phyloP scores from a whole-genome alignment of 208 protist genomes.

The Crithidia acanthocephali region DNA sequence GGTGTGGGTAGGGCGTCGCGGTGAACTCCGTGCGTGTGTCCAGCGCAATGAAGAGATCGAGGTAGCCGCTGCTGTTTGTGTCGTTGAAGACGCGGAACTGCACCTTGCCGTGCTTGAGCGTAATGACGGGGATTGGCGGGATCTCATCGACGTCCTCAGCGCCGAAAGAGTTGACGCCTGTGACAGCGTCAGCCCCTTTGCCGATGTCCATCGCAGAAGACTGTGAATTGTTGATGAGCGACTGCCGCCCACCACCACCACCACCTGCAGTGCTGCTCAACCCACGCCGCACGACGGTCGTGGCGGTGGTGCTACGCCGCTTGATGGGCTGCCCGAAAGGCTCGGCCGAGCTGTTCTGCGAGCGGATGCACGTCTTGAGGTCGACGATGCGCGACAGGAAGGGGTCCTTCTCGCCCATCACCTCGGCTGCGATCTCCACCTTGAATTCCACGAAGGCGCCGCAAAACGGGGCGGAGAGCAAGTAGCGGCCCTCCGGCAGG shows the following conservation, averaged over 20 bases:
- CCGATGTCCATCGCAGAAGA: background rate
- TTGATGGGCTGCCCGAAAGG: conserved; percentile 33
- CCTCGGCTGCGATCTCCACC: conserved; percentile 57
- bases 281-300: conserved; percentile 11
- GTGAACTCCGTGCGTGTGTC: conserved; percentile 78
- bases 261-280: background rate
- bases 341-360: conserved; percentile 31
- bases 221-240: background rate
- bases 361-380: conserved; percentile 41
- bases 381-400: conserved; percentile 42
- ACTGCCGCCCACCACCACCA: background rate
- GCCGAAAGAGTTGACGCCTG: conserved; percentile 26
- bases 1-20: conserved; percentile 46
- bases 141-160: conserved; percentile 35
- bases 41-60: conserved; percentile 74
- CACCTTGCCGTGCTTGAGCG: conserved; percentile 78
- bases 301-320: conserved; percentile 25
- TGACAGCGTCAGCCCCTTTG: background rate
- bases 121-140: conserved; percentile 37
- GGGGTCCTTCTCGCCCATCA: conserved; percentile 41
- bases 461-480: conserved; percentile 66
- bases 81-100: conserved; percentile 76
- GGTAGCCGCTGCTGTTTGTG: conserved; percentile 61
- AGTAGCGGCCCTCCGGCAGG: conserved; percentile 65
- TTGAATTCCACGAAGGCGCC: conserved; percentile 61